Base-by-base conservation (phyloP, 257 asterid genomes). In the Ballota nigra region DNA sequence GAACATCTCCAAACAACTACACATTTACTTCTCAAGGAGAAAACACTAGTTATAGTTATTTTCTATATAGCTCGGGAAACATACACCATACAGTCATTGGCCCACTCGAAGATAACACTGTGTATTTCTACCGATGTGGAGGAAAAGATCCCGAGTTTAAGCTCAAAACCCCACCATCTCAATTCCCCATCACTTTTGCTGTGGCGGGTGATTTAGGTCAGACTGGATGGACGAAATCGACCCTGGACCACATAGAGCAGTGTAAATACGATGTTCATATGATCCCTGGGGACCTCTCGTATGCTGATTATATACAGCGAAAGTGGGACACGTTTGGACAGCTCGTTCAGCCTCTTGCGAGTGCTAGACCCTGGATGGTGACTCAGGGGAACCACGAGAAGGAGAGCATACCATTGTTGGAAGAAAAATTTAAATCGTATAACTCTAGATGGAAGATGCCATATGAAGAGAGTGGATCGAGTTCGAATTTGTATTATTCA, bases 391-490 rank as follows among this genome's bases (percentile, higher is more conserved):
- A 95, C 82, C 99, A 89, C 52, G 99, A 95, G 83, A 84, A 88
- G 89, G 99, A 95, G 88, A 63, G 12, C 18, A 80, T 95, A 61
- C 96, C 83, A 1, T 28, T 88, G 5, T 4, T 95, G 33, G 80
- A 76, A 71, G 87, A 87, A 11, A 71, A 81, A 20, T 95, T 95
- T 72, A 63, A 69, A 38, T 79, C 99, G 11, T 95, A 87, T 75
- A 95, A 92, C 83, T 83, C 97, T 2, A 89, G 99, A 79, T 95
- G 99, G 99, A 92, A 83, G 83, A 95, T 95, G 99, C 98, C 99
- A 0, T 95, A 79, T 72, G 76, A 77, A 67, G 99, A 95, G 92
- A 95, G 99, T 78, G 88, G 77, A 36, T 95, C 99, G 12, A 43
- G 47, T 78, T 95, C 99, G 5, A 95, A 95, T 73, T 79, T 95